phyloP scores from a whole-genome alignment of 495 filamentous ascomycete genomes.

The Tuber borchii region DNA sequence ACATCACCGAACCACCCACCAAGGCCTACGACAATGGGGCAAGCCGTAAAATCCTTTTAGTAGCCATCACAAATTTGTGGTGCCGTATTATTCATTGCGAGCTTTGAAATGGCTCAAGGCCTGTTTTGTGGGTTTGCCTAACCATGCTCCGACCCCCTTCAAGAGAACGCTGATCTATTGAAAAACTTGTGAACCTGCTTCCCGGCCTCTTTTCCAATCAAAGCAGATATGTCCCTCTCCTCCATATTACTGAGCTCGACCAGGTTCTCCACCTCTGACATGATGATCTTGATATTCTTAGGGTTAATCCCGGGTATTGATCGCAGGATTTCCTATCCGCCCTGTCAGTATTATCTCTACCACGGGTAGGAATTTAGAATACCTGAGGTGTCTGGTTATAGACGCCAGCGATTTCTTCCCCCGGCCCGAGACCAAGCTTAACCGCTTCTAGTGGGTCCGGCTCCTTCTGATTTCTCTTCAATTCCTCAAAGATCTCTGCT shows the following conservation, averaged over 20 bases:
- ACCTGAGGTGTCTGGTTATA: constrained; percentile 58
- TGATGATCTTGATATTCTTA: constrained; percentile 63
- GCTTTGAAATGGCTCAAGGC: not conserved
- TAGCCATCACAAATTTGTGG: not conserved
- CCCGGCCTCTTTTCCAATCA: constrained; percentile 76
- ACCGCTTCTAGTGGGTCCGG: constrained; percentile 87
- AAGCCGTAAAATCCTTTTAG: not conserved
- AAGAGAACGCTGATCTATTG: constrained; percentile 62
- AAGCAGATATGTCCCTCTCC: constrained; percentile 59
- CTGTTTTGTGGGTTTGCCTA: not conserved
- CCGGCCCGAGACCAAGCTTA: constrained; percentile 66
- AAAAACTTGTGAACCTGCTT: constrained; percentile 78
- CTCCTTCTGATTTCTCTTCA: constrained; percentile 82
- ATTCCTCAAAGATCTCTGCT: constrained; percentile 87
- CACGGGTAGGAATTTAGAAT: not conserved
- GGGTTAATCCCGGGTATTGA: constrained; percentile 79
- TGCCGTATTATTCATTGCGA: not conserved
- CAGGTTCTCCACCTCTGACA: constrained; percentile 67
- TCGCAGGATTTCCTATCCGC: constrained; percentile 70
- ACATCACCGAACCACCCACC: not conserved
- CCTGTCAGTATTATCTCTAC: constrained; percentile 3
- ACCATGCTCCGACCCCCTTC: not conserved
- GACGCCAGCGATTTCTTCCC: constrained; percentile 48
- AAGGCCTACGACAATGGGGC: not conserved
- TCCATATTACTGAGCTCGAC: constrained; percentile 80